Evolutionary conservation across 2,329 filamentous ascomycete species (phyloP), one percentile per base, ranked within the genome.

Genomic region (Aspergillus piperis): DNA sequence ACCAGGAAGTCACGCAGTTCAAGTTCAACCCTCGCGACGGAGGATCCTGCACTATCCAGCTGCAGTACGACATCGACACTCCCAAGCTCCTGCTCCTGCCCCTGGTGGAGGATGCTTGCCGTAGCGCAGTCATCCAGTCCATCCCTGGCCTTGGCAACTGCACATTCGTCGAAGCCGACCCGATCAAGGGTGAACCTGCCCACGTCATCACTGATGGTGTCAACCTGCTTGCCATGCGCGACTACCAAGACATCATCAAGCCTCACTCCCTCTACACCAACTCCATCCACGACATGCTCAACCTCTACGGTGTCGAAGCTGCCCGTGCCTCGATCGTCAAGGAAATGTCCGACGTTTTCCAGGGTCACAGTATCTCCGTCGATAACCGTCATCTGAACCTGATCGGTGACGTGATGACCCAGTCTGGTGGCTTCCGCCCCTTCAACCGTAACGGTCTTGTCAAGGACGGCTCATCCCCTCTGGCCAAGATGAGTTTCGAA

Each of bases 401-500:
- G 67, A 98, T 99, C 69, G 94, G 90, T 50, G 95, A 99, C 76
- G 92, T 92, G 76, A 99, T 99, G 95, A 99, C 95, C n/a, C 86
- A 94, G 56, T 89, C 88, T 61, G 95, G 95, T 66, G 88, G 87
- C 1, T 99, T 96, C 80, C 90, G 88, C 51, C 89, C 95, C 0
- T 99, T 99, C 80, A 96, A 91, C 78, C 90, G 95, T 52, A 96
- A 91, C 73, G 95, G 94, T 1, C 82, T 99, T 42, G 77, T 81
- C 62, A 88, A 87, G 72, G 88, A 90, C 65, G 93, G 91, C 71
- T 89, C 94, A 27, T 93, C 89, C 66, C 92, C 95, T 0, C 94
- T 99, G 69, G 94, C 95, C 78, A 98, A 98, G 84, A 98, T 98
- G 94, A 96, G 91, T 76, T 99, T 98, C 80, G 95, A 99, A 84